Evolutionary conservation across 768 basidiomycete species (phyloP).

Genomic region (Xerocomellus amylosporus): DNA sequence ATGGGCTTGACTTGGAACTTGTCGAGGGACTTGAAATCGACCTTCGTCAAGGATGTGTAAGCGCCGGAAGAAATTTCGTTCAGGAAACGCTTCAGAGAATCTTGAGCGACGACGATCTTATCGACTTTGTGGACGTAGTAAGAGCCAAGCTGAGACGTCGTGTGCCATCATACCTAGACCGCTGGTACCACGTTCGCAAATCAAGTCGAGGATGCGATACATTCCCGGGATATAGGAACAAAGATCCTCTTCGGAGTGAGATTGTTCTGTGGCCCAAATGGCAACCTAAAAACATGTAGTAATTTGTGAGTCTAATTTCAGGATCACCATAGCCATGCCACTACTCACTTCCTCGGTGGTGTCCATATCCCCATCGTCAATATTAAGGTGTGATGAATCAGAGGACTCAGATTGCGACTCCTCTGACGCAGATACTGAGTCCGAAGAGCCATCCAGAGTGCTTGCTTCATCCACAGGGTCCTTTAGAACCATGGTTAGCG

Average conservation of each 20-base stretch:
- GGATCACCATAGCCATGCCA: too few relatives aligned
- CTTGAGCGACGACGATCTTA: slow-evolving; percentile 60
- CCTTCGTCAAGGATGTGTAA: slow-evolving; percentile 52
- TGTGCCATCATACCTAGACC: slow-evolving; percentile 44
- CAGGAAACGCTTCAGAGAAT: slow-evolving; percentile 46
- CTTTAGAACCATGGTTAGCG: too few relatives aligned
- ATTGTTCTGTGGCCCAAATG: slow-evolving; percentile 5
- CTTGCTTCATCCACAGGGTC: slow-evolving; percentile 1
- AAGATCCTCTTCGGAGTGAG: slow-evolving; percentile 19
- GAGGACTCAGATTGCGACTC: slow-evolving; percentile 17
- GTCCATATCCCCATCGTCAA: slow-evolving; percentile 17
- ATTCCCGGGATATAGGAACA: slow-evolving; percentile 40
- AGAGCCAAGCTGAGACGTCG: neutral
- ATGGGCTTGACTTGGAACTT: slow-evolving; percentile 42
- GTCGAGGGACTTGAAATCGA: slow-evolving; percentile 56
- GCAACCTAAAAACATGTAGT: slow-evolving; percentile 16
- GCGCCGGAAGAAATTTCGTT: slow-evolving; percentile 49
- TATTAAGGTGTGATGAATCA: slow-evolving; percentile 20
- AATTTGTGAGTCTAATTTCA: neutral
- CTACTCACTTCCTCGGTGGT: slow-evolving; percentile 14
- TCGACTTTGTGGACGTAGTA: slow-evolving; percentile 43
- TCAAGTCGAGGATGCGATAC: slow-evolving; percentile 53
- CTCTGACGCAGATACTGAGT: neutral
- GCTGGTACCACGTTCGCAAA: slow-evolving; percentile 47
- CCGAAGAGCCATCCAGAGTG: neutral